A percentile compares a stretch with the other conserved stretches of the same genome.
These are phyloP conservation scores for Atkinsonella texensis DNA, from an alignment of 2,329 filamentous ascomycete genomes.

Conservation along the genomic window DNA sequence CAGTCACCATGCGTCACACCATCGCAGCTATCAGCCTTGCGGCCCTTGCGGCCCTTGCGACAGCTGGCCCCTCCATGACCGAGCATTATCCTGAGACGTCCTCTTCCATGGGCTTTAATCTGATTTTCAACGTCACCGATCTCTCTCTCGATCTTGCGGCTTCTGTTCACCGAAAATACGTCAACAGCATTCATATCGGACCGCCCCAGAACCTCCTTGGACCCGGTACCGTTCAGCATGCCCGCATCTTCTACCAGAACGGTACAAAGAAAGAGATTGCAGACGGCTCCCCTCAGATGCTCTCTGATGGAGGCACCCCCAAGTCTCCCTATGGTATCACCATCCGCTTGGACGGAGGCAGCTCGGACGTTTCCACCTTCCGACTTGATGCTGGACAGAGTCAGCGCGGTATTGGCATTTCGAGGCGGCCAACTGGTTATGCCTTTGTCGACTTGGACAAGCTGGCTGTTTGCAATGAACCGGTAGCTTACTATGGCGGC, in stretches of 20 bases:
- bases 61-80: background rate
- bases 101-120: background rate
- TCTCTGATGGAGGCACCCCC: background rate
- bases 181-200: background rate
- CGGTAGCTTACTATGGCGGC: background rate
- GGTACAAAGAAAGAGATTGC: background rate
- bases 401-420: background rate
- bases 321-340: background rate
- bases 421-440: background rate
- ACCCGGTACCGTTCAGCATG: background rate
- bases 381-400: background rate
- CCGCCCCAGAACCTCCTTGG: background rate
- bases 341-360: background rate
- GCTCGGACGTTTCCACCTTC: background rate
- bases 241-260: constrained; percentile 1
- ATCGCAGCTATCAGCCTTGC: background rate
- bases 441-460: background rate
- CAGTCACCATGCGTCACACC: background rate
- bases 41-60: background rate
- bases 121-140: constrained; percentile 1
- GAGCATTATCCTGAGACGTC: background rate
- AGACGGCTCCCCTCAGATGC: background rate
- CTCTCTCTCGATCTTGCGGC: background rate
- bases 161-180: background rate
- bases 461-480: background rate